These are phyloP conservation scores for Pseudocercospora ulei DNA, from an alignment of 2,329 filamentous ascomycete species.

Conservation along the genomic window DNA sequence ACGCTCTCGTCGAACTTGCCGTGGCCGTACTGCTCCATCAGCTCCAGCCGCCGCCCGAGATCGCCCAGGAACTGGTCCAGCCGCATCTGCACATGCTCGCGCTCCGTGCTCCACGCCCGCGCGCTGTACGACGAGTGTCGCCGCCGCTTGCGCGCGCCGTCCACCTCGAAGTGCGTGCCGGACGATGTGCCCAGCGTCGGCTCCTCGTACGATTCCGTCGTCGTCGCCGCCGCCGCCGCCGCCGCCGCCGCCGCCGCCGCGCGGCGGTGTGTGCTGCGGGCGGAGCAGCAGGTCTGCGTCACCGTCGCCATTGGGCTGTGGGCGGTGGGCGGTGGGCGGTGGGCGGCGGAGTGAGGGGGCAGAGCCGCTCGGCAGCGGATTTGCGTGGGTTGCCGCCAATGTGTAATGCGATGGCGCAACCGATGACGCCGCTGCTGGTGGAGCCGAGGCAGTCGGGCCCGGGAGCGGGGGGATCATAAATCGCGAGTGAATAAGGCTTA, in stretches of 20 bases:
- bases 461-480: too few species aligned
- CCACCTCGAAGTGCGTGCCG: conserved; percentile 30
- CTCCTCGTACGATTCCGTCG: conserved; percentile 35
- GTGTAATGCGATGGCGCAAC: too few species aligned
- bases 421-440: too few species aligned
- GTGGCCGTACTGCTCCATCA: conserved; percentile 79
- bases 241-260: too few species aligned
- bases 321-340: too few species aligned
- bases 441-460: too few species aligned
- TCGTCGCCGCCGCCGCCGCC: too few species aligned
- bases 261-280: conserved; percentile 8
- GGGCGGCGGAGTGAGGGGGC: too few species aligned
- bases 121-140: conserved; percentile 43
- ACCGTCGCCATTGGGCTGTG: conserved; percentile 11
- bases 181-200: conserved; percentile 37
- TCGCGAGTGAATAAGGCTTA: too few species aligned
- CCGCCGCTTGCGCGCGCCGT: conserved; percentile 35
- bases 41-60: conserved; percentile 74
- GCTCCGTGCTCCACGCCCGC: conserved; percentile 39
- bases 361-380: too few species aligned
- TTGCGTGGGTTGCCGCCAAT: too few species aligned
- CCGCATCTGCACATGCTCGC: conserved; percentile 42
- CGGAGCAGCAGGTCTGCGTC: conserved; percentile 19
- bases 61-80: conserved; percentile 74
- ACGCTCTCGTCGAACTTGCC: conserved; percentile 74